Evolutionary conservation across 768 basidiomycete species (phyloP).

Genomic region (Tulasnella sp.): DNA sequence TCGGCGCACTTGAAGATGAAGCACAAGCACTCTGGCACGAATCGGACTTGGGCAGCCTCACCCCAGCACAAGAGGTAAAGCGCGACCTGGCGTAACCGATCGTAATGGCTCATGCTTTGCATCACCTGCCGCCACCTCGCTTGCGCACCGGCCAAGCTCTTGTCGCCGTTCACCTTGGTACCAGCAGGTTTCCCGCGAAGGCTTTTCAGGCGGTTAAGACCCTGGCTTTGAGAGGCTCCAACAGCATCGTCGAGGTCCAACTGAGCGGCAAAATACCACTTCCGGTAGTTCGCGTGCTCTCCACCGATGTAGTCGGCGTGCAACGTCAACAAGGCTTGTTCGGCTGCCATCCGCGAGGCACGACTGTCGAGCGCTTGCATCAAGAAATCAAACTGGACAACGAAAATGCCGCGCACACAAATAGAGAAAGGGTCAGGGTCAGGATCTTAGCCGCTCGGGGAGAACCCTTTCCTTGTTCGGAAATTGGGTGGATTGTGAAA

Average conservation of each 20-base stretch:
- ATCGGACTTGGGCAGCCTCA: slow-evolving; percentile 94
- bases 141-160: slow-evolving; percentile 76
- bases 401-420: neutral
- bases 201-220: slow-evolving; percentile 71
- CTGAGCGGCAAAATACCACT: slow-evolving; percentile 99
- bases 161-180: slow-evolving; percentile 40
- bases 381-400: slow-evolving; percentile 76
- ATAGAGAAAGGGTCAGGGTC: neutral
- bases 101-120: slow-evolving; percentile 98
- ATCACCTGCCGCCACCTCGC: slow-evolving; percentile 95
- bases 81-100: slow-evolving; percentile 91
- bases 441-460: neutral
- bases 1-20: slow-evolving; percentile 98
- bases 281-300: slow-evolving; percentile 96
- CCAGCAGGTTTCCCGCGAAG: slow-evolving; percentile 39
- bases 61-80: slow-evolving; percentile 96
- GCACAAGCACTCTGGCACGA: slow-evolving; percentile 91
- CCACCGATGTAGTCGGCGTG: slow-evolving; percentile 99
- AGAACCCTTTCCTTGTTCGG: neutral
- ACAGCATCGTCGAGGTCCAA: slow-evolving; percentile 97
- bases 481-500: neutral
- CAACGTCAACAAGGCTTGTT: slow-evolving; percentile 86
- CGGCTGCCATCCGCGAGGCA: slow-evolving; percentile 93
- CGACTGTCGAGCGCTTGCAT: slow-evolving; percentile 97
- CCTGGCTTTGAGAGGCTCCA: slow-evolving; percentile 84